Base-by-base conservation (phyloP, 2,329 filamentous ascomycete genomes). In the Xylaria sp. region DNA sequence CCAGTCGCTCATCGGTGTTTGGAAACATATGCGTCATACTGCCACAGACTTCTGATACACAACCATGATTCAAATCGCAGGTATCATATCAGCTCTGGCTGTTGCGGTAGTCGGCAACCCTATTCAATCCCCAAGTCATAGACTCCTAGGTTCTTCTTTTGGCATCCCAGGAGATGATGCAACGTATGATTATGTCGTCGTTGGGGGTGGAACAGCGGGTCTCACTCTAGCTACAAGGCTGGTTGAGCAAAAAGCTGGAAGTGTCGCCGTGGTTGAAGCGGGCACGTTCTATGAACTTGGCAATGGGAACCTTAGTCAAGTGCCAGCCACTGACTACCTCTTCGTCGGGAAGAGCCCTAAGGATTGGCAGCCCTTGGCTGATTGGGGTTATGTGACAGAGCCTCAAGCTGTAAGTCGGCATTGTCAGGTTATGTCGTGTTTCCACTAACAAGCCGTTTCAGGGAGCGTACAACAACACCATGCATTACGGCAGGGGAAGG, bases 251-350 rank as follows among this genome's bases (percentile, higher is more conserved):
- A 60, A 69, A n/a, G 55, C 63, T n/a, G 64, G 60, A 39, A 61
- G 59, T 3, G 73, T 76, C 13, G 72, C 73, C 19, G 67, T 76
- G 3, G 60, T 76, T 26, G 73, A 76, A 57, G 73, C 72, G 1
- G 73, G 74, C 2, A 54, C 52, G 1, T 71, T 71, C 26, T 66
- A 69, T 43, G 68, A 75, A 54, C 55, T 69, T 26, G 39, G 39
- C 39, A 50, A 48, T 11, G 50, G 63, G 4, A 50, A 65, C 9
- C 8, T 56, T 4, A 60, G 47, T 42, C 39, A 57, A 42, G 44
- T 61, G 7, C 64, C 64, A 1, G 47, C 39, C 18, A 44, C 26
- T 18, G 61, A 67, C 1, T 61, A 57, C 13, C 6, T 26, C 11
- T 59, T 29, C 17, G 44, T 39, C 2, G 56, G 56, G 2, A 56